These are phyloP conservation scores for Russula dissimulans DNA, from an alignment of 768 basidiomycete genomes.

Conservation along the genomic window DNA sequence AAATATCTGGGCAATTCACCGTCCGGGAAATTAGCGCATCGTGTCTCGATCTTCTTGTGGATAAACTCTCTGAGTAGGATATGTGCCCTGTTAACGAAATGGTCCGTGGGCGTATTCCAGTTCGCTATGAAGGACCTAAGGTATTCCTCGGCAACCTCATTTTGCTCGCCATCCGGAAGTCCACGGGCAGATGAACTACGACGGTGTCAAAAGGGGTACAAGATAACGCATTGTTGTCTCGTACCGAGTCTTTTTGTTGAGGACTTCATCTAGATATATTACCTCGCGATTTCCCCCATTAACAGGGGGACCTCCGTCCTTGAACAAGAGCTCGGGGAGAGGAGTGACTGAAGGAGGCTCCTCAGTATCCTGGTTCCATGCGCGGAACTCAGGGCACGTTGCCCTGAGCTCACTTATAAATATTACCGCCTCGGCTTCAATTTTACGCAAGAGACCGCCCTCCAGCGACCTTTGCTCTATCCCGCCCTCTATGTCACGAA, in stretches of 20 bases:
- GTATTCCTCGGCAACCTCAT: slow-evolving; percentile 8
- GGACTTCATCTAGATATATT: slow-evolving; percentile 13
- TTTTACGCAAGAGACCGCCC: slow-evolving; percentile 15
- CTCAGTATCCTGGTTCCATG: background rate
- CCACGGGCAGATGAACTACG: slow-evolving; percentile 7
- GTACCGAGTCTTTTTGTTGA: slow-evolving; percentile 1
- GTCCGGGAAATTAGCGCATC: background rate
- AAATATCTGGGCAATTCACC: background rate
- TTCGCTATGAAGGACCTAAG: background rate
- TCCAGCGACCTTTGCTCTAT: slow-evolving; percentile 38
- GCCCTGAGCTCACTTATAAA: slow-evolving; percentile 6
- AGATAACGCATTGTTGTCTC: background rate
- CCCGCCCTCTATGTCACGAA: slow-evolving; percentile 32
- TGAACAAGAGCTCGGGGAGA: background rate
- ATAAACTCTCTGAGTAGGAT: background rate
- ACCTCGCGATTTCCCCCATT: background rate
- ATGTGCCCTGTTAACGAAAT: background rate
- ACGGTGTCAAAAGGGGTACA: background rate
- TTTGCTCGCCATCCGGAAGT: slow-evolving; percentile 5
- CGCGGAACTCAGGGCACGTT: slow-evolving; percentile 14
- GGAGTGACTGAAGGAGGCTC: background rate
- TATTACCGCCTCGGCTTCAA: background rate
- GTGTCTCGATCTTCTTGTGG: background rate
- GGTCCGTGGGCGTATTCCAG: slow-evolving; percentile 2
- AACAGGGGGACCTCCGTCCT: background rate